Conservation (phyloP, 345 rosid species). For the Moricandia arvensis region DNA sequence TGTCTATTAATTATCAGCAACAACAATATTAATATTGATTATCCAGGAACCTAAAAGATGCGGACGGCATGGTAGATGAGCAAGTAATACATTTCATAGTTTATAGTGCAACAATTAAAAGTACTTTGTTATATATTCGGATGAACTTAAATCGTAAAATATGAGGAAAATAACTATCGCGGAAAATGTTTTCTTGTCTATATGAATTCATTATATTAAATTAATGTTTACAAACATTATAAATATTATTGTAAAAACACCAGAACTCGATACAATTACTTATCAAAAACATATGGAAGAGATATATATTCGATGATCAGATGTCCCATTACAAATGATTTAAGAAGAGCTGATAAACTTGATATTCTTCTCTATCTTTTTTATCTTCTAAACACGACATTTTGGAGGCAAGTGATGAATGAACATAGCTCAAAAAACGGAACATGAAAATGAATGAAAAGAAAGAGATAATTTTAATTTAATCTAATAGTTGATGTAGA, state of each 20-base stretch:
- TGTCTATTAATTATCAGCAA: slow-evolving; percentile 4
- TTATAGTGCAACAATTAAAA: not conserved
- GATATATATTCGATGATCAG: not conserved
- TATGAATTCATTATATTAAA: not conserved
- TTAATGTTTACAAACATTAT: not conserved
- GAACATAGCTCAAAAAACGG: slow-evolving; percentile 33
- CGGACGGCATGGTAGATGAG: slow-evolving; percentile 15
- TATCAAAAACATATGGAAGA: not conserved
- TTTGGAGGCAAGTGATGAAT: slow-evolving; percentile 22
- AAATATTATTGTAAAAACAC: not conserved
- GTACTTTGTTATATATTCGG: not conserved
- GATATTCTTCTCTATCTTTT: not conserved
- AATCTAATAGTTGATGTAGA: slow-evolving; percentile 20
- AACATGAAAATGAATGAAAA: slow-evolving; percentile 8
- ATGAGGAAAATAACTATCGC: not conserved
- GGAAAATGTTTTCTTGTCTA: not conserved
- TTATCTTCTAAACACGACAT: not conserved
- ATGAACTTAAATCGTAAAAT: not conserved
- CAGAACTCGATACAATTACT: not conserved
- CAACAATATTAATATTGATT: not conserved
- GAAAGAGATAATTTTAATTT: slow-evolving; percentile 10
- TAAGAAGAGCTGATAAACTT: not conserved
- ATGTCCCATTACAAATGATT: slow-evolving; percentile 12
- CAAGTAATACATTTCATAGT: not conserved
- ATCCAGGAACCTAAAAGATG: slow-evolving; percentile 6